phyloP scores from a whole-genome alignment of 139 green algal species.

The Raphidocelis subcapitata region DNA sequence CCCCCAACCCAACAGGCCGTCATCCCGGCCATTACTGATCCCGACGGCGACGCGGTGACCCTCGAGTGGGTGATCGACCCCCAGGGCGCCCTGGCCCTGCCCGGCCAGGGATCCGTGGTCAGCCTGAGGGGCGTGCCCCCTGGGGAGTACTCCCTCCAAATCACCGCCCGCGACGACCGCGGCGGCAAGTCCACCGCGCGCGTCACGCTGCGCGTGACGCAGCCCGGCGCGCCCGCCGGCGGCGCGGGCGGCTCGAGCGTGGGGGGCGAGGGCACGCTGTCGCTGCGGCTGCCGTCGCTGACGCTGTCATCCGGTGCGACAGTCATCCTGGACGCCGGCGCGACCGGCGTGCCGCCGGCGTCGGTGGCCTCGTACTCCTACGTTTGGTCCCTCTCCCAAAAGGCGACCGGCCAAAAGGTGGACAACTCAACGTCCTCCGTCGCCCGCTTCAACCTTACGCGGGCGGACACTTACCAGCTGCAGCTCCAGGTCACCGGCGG shows the following conservation, averaged over 20 bases:
- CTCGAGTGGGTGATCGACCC: slow-evolving; percentile 16
- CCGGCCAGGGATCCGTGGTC: slow-evolving; percentile 9
- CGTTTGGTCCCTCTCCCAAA: too few relatives aligned
- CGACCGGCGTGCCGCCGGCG: too few relatives aligned
- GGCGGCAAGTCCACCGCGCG: not conserved
- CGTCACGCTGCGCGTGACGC: not conserved
- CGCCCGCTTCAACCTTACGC: too few relatives aligned
- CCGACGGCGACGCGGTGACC: slow-evolving; percentile 5
- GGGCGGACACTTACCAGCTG: too few relatives aligned
- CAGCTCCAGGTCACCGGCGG: too few relatives aligned
- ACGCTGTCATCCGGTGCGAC: not conserved
- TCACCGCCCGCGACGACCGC: slow-evolving; percentile 10
- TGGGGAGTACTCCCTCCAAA: slow-evolving; percentile 1
- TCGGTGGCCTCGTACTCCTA: too few relatives aligned
- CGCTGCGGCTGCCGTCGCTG: slow-evolving; percentile 24
- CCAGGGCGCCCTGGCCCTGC: not conserved
- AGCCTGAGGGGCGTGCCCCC: not conserved
- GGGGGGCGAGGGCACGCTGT: not conserved
- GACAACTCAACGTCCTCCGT: too few relatives aligned
- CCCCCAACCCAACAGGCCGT: too few relatives aligned
- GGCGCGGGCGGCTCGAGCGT: not conserved
- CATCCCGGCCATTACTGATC: slow-evolving; percentile 5
- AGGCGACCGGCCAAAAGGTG: too few relatives aligned
- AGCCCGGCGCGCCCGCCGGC: not conserved
- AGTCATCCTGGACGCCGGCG: too few relatives aligned